Evolutionary conservation across 768 basidiomycete species (phyloP).

Genomic region (Rhizopogon salebrosus): DNA sequence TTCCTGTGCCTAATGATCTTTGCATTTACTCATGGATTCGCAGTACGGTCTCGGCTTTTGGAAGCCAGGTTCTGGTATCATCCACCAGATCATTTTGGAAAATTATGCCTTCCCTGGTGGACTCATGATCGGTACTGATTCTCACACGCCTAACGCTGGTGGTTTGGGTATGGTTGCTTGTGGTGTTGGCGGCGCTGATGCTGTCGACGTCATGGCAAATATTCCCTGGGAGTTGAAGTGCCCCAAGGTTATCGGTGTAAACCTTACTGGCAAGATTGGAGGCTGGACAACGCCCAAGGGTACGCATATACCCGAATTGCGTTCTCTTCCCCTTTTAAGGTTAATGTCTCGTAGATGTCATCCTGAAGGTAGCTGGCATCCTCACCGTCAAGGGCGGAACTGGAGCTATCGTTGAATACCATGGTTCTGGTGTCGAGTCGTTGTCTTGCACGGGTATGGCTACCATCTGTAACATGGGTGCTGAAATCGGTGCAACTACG

Average conservation of each 20-base stretch:
- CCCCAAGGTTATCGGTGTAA: conserved; percentile 98
- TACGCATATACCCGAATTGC: conserved; percentile 23
- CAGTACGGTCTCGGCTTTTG: conserved; percentile 99
- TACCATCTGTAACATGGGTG: conserved; percentile 99
- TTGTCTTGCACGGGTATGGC: conserved; percentile 99
- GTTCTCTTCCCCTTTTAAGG: conserved; percentile 6
- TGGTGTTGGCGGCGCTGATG: conserved; percentile 99
- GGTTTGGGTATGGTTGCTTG: conserved; percentile 99
- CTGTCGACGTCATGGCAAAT: conserved; percentile 97
- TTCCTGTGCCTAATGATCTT: conserved; percentile 1
- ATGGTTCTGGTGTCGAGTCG: conserved; percentile 89
- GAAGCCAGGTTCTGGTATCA: conserved; percentile 99
- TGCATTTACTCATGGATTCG: neutral
- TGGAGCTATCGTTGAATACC: conserved; percentile 98
- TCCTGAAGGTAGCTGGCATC: conserved; percentile 98
- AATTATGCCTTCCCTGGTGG: conserved; percentile 99
- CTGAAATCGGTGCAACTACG: conserved; percentile 98
- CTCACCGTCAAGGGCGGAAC: conserved; percentile 99
- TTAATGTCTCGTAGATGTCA: conserved; percentile 61
- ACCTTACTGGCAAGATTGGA: conserved; percentile 88
- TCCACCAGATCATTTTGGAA: conserved; percentile 98
- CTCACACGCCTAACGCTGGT: conserved; percentile 98
- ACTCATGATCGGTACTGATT: conserved; percentile 99
- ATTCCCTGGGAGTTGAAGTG: conserved; percentile 99
- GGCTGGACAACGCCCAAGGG: conserved; percentile 99